Evolutionary conservation across 2,329 filamentous ascomycete genomes (phyloP), one percentile per base, ranked within the genome.

Genomic region (Colletotrichum melonis): DNA sequence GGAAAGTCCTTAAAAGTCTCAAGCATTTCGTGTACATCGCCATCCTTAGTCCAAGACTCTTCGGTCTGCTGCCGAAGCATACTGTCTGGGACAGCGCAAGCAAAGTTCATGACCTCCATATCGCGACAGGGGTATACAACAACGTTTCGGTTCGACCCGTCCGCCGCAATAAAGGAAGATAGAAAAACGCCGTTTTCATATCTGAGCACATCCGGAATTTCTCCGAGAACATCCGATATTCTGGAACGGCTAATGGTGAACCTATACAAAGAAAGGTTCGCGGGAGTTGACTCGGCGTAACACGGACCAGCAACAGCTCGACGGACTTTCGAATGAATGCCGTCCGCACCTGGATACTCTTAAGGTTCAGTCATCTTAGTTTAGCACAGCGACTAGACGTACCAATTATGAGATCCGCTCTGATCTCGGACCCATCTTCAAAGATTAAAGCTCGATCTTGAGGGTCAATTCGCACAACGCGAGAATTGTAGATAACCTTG

Each of bases 1-100:
- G 55, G 64, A 19, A 67, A 67, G 24, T 67, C 55, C 16, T 67
- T 11, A 7, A 67, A 67, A 52, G n/a, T 26, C 4, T 14, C 54
- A 19, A 35, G 16, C 55, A 60, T 54, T 16, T 59, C 28, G 1
- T 26, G 9, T 16, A 60, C 8, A 28, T 60, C 55, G 12, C 64
- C 64, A 35, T 60, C 14, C 8, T 35, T 32, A 16, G 38, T 67
- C 55, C 35, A 60, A 1, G 55, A 67, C 5, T 60, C 52, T 24
- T 60, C 54, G 3, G 35, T 59, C 11, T 49, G 14, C 8, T 54
- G 64, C 8, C n/a, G 35, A 2, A 67, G 55, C 26, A 32, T 14
- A 14, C 35, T 30, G n/a, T 67, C 38, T 7, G 64, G 55, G 7
- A 67, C 26, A 26, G 55, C 55, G 28, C 55, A 67, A 5, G 64